Conservation (phyloP, 164 flowering plant genomes). For the Nymphaea colorata region DNA sequence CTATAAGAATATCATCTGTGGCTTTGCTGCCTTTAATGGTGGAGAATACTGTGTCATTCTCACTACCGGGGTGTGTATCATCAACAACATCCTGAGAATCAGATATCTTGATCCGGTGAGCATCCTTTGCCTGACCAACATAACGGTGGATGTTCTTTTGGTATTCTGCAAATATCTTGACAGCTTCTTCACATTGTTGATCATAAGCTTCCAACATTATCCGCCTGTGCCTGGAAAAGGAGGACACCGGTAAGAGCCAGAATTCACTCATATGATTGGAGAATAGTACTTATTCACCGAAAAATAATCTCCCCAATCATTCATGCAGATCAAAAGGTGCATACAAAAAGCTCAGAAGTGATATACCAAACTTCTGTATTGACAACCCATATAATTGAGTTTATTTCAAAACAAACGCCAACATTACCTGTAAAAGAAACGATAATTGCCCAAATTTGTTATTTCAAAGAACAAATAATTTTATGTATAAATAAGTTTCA, state of each 20-base stretch:
- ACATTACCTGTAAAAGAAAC: no score
- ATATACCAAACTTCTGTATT: no score
- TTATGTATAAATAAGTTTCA: no score
- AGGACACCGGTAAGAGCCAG: background rate
- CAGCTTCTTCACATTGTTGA: slow-evolving; percentile 92
- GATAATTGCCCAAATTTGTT: no score
- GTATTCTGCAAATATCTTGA: slow-evolving; percentile 89
- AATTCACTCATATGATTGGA: no score
- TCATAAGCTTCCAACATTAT: slow-evolving; percentile 85
- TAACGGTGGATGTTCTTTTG: slow-evolving; percentile 68
- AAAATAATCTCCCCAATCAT: no score
- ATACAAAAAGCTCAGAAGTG: no score
- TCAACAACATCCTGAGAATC: slow-evolving; percentile 35
- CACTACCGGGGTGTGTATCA: slow-evolving; percentile 34
- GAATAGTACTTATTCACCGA: no score
- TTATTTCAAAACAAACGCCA: no score
- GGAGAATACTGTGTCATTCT: slow-evolving; percentile 67
- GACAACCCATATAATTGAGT: no score
- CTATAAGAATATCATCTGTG: slow-evolving; percentile 77
- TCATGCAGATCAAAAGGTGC: no score
- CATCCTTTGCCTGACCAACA: slow-evolving; percentile 86
- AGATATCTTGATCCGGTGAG: slow-evolving; percentile 44
- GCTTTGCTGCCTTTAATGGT: slow-evolving; percentile 68
- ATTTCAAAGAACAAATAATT: no score
- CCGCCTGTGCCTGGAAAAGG: slow-evolving; percentile 75